These are phyloP conservation scores for Trifolium dubium DNA, from an alignment of 306 rosid genomes.

Conservation along the genomic window DNA sequence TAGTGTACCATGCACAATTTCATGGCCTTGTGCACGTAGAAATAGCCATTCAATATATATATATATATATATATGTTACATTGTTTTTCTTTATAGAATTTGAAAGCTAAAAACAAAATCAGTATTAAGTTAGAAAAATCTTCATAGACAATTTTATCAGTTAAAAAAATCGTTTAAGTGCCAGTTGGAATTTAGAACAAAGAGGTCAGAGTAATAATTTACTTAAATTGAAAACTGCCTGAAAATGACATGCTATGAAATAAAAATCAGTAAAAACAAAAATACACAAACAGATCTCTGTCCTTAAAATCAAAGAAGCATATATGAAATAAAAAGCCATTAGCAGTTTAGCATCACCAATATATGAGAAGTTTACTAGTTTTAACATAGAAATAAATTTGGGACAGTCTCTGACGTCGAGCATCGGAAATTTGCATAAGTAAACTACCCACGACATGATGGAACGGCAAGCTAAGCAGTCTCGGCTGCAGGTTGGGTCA, in stretches of 20 bases:
- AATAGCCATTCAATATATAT: neutral
- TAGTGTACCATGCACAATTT: neutral
- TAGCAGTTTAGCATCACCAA: constrained; percentile 13
- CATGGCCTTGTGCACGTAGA: neutral
- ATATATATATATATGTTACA: too few relatives aligned
- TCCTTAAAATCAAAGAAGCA: constrained; percentile 17
- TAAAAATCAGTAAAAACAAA: neutral
- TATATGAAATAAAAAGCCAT: neutral
- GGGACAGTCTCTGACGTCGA: neutral
- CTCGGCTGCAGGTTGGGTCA: constrained; percentile 57
- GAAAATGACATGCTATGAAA: neutral
- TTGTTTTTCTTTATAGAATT: neutral
- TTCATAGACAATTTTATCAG: neutral
- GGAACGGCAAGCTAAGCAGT: constrained; percentile 48
- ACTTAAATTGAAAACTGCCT: neutral
- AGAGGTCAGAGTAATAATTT: neutral
- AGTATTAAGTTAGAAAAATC: neutral
- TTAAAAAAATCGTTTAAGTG: neutral
- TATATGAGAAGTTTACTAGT: constrained; percentile 18
- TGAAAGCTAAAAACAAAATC: neutral
- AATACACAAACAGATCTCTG: constrained; percentile 5
- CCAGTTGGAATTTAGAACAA: neutral
- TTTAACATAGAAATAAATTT: constrained; percentile 27
- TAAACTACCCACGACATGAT: constrained; percentile 21
- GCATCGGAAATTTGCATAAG: constrained; percentile 9